Evolutionary conservation across 208 protist species (phyloP), one percentile per base, ranked within the genome.

Genomic region (Wallacemonas sp.): DNA sequence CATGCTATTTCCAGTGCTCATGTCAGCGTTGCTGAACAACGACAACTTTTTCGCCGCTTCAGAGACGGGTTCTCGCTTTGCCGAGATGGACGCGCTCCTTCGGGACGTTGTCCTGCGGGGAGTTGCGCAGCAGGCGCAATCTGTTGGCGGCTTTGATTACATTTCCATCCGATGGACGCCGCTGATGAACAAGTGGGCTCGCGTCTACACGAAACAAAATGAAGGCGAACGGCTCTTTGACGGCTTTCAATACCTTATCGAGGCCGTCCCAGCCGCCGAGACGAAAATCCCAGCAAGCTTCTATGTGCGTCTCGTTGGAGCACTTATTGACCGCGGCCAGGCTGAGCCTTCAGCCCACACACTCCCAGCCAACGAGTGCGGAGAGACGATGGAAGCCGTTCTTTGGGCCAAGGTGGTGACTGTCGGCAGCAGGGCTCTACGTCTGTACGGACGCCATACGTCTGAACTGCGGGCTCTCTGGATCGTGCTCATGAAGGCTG

Each of bases 401-500:
- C 14, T 3, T 1, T 91, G 88, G 84, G 15, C 33, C 49, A 61
- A 31, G 11, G 72, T 91, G 51, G 59, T 64, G 33, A n/a, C n/a
- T 0, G 69, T 89, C 2, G 75, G 82, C 11, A 27, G 34, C 17
- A 67, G 77, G 28, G 79, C 77, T 2, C 24, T 91, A 15, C 71
- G 77, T 2, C 75, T 94, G 22, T 85, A 84, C 36, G 84, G 88
- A 11, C 75, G 77, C 61, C 62, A 70, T 36, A n/a, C 62, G 9
- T 26, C 53, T 8, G 79, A 84, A 51, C 51, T 82, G 33, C 84
- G 64, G 5, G 69, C 80, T 26, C 42, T 90, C 8, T 94, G 88
- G 88, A 65, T 82, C 17, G 53, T 89, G 54, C 77, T 91, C 58
- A 67, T 94, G 21, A 94, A 94, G 63, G 84, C 70, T 19, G 88